phyloP scores from a whole-genome alignment of 2,329 filamentous ascomycete genomes.

The Neonectria coccinea region DNA sequence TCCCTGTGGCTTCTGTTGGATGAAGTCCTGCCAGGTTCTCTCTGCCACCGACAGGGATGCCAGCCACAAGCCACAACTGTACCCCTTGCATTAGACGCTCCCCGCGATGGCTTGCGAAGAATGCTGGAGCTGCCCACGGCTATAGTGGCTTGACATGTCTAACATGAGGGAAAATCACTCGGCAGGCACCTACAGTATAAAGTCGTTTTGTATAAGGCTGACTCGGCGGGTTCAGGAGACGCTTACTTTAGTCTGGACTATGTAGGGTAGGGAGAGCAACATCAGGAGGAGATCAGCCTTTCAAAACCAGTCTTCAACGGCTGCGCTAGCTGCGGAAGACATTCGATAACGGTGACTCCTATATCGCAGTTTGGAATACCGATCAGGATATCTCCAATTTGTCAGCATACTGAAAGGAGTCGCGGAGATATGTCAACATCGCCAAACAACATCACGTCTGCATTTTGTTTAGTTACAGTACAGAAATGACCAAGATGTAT shows the following conservation, averaged over 20 bases:
- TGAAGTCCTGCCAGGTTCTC: neutral
- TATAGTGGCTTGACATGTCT: too few relatives aligned
- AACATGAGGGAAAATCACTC: too few relatives aligned
- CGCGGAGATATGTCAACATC: neutral
- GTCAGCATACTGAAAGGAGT: neutral
- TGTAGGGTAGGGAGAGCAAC: neutral
- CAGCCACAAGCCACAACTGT: too few relatives aligned
- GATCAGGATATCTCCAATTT: neutral
- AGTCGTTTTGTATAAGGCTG: too few relatives aligned
- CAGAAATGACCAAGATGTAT: neutral
- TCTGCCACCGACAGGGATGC: neutral
- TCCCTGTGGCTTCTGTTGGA: neutral
- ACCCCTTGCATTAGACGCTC: too few relatives aligned
- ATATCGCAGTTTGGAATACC: neutral
- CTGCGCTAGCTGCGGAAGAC: neutral
- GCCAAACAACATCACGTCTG: neutral
- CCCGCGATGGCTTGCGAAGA: neutral
- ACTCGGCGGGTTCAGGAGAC: too few relatives aligned
- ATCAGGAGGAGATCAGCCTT: neutral
- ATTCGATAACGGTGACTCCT: neutral
- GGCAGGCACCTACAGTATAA: too few relatives aligned
- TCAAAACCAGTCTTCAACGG: neutral
- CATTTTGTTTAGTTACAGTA: too few relatives aligned
- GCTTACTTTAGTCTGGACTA: neutral
- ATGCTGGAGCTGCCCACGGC: neutral